Conservation (phyloP, 1,139 yeast species). For the Taiozyma sp. region DNA sequence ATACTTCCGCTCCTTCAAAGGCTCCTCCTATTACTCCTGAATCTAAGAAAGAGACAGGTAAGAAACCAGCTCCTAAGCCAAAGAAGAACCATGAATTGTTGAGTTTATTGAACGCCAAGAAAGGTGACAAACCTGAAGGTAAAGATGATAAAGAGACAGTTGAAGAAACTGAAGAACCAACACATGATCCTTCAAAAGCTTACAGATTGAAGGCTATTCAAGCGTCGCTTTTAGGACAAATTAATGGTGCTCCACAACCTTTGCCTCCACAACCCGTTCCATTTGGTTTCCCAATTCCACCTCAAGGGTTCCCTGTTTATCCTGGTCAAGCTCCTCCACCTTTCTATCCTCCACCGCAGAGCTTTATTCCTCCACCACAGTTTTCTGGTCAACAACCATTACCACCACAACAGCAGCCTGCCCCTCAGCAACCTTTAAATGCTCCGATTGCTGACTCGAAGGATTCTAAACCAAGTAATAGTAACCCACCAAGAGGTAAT, state of each 20-base stretch:
- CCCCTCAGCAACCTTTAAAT: background rate
- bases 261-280: slow-evolving; percentile 25
- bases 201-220: slow-evolving; percentile 29
- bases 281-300: slow-evolving; percentile 10
- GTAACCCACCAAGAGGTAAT: slow-evolving; percentile 7
- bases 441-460: background rate
- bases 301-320: slow-evolving; percentile 10
- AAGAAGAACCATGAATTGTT: slow-evolving; percentile 32
- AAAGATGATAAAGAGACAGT: slow-evolving; percentile 12
- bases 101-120: slow-evolving; percentile 32
- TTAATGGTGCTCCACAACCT: slow-evolving; percentile 24
- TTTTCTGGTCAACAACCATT: background rate
- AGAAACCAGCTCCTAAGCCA: slow-evolving; percentile 2
- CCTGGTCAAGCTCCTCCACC: slow-evolving; percentile 4
- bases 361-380: slow-evolving; percentile 9
- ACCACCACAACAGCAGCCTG: slow-evolving; percentile 10
- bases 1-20: background rate
- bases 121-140: slow-evolving; percentile 5
- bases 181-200: slow-evolving; percentile 22
- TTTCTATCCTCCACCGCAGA: slow-evolving; percentile 13
- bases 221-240: slow-evolving; percentile 30
- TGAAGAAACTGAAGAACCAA: slow-evolving; percentile 12
- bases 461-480: background rate
- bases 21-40: background rate
- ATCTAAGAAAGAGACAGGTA: background rate